Percentiles rank a stretch among this genome's conserved stretches.
phyloP scores from a whole-genome alignment of 78 protist species.

The slime mould (Dictyostelium discoideum) region dicty_2.7 NC_007091.3:1659501-1660000 shows the following conservation, averaged over 20 bases:
- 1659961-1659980: conserved; percentile 55
- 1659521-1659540: conserved; percentile 26
- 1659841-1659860: conserved; percentile 20
- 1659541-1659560: conserved; percentile 44
- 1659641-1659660: conserved; percentile 74
- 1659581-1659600: neutral
- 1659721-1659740: conserved; percentile 47
- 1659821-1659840: conserved; percentile 24
- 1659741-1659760: conserved; percentile 76
- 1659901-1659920: conserved; percentile 41
- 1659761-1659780: conserved; percentile 63
- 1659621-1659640: conserved; percentile 83
- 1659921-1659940: conserved; percentile 58
- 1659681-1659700: conserved; percentile 71
- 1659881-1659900: conserved; percentile 28
- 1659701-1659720: conserved; percentile 48
- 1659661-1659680: conserved; percentile 73
- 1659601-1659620: conserved; percentile 54
- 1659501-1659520: conserved; percentile 9
- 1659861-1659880: conserved; percentile 36
- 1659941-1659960: conserved; percentile 37
- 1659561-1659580: conserved; percentile 30
- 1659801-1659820: conserved; percentile 38
- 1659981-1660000: conserved; percentile 54
- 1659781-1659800: conserved; percentile 27